Percentiles rank a stretch among this genome's conserved stretches.
Conservation (phyloP, 2,329 filamentous ascomycete genomes). For the Cercospora zeae-maydis region DNA sequence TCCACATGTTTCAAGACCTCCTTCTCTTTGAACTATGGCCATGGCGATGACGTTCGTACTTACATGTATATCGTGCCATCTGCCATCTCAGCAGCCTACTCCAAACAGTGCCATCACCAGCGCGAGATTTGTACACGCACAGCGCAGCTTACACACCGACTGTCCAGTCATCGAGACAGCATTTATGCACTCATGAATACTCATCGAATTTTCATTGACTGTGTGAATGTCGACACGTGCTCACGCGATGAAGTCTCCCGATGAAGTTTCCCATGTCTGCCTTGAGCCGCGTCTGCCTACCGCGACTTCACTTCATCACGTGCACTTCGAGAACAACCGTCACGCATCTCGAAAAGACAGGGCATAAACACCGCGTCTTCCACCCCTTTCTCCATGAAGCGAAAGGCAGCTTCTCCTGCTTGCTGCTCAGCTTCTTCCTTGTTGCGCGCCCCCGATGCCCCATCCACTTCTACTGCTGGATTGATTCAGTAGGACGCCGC, state of each 20-base stretch:
- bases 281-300: neutral
- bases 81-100: no score
- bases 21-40: no score
- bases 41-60: no score
- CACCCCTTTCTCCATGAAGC: neutral
- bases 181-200: no score
- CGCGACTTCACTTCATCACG: neutral
- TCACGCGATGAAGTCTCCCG: neutral
- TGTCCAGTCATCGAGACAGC: no score
- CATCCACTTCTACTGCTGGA: neutral
- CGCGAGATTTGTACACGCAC: no score
- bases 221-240: neutral
- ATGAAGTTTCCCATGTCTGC: neutral
- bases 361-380: neutral
- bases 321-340: neutral
- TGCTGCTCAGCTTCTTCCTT: neutral
- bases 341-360: neutral
- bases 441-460: neutral
- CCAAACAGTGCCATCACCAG: no score
- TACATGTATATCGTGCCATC: no score
- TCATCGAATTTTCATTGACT: no score
- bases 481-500: slow-evolving; percentile 7
- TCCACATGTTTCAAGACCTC: neutral
- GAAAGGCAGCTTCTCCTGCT: neutral
- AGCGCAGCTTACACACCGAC: no score